Conservation (phyloP, 148 eudicot species). For the Linanthus parryae region DNA sequence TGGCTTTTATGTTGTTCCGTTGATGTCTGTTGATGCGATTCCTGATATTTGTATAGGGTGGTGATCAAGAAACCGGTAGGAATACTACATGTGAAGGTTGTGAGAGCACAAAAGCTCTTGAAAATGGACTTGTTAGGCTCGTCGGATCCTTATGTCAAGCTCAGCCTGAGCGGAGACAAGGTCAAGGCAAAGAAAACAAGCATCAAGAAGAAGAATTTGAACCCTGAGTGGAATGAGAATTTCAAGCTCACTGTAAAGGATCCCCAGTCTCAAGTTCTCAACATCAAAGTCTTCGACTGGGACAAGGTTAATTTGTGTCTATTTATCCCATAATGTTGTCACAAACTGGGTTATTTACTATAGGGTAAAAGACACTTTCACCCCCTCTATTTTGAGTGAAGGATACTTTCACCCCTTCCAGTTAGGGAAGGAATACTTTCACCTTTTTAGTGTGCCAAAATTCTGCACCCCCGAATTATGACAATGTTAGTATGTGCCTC, state of each 20-base stretch:
- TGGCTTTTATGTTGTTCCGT: background rate
- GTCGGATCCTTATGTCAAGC: slow-evolving; percentile 95
- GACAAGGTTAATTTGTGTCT: background rate
- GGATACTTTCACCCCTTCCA: too few species aligned
- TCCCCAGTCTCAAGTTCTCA: slow-evolving; percentile 68
- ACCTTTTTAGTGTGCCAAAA: too few species aligned
- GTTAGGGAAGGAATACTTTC: too few species aligned
- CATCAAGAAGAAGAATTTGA: slow-evolving; percentile 64
- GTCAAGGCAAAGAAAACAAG: slow-evolving; percentile 63
- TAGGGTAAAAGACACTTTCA: too few species aligned
- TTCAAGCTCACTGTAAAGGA: slow-evolving; percentile 83
- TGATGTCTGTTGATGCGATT: background rate
- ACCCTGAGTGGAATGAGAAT: slow-evolving; percentile 88
- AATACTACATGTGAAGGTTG: slow-evolving; percentile 73
- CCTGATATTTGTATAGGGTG: slow-evolving; percentile 25
- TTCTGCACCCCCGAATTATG: too few species aligned
- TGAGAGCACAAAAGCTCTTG: slow-evolving; percentile 66
- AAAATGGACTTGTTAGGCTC: slow-evolving; percentile 84
- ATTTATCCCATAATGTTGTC: background rate
- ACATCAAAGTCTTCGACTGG: slow-evolving; percentile 76
- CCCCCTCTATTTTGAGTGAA: too few species aligned
- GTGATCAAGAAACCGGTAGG: slow-evolving; percentile 78
- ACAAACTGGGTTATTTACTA: background rate
- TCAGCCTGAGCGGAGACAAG: slow-evolving; percentile 62
- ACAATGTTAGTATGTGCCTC: too few species aligned